Percentiles rank a stretch among this genome's conserved stretches.
These are phyloP conservation scores for Neurospora terricola DNA, from an alignment of 495 filamentous ascomycete species.

Conservation along the genomic window DNA sequence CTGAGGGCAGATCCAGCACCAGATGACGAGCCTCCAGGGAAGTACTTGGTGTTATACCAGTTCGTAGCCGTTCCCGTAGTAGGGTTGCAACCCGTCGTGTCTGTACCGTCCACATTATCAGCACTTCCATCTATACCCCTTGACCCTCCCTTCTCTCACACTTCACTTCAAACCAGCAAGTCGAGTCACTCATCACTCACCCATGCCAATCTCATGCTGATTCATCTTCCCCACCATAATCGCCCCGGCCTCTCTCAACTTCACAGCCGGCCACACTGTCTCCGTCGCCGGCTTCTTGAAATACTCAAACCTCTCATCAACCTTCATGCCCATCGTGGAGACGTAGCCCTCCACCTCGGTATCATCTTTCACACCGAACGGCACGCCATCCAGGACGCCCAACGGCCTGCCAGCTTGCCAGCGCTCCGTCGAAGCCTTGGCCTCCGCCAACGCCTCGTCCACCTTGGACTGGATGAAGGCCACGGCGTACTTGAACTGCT, in stretches of 20 bases:
- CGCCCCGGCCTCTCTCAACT: constrained; percentile 69
- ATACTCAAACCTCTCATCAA: constrained; percentile 25
- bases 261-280: constrained; percentile 61
- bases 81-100: constrained; percentile 47
- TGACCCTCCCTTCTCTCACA: background rate
- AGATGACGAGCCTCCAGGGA: constrained; percentile 81
- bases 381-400: constrained; percentile 71
- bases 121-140: background rate
- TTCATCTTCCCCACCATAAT: constrained; percentile 76
- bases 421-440: constrained; percentile 57
- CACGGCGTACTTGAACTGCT: constrained; percentile 46
- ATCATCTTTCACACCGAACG: constrained; percentile 84
- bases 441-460: constrained; percentile 54
- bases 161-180: background rate
- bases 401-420: constrained; percentile 55
- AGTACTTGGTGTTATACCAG: constrained; percentile 70
- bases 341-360: constrained; percentile 65
- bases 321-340: constrained; percentile 44
- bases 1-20: constrained; percentile 72
- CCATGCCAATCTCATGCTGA: constrained; percentile 80
- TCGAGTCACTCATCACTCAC: constrained; percentile 2
- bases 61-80: constrained; percentile 73
- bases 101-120: constrained; percentile 6
- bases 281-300: constrained; percentile 20
- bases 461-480: constrained; percentile 54